Evolutionary conservation across 2,329 filamentous ascomycete genomes (phyloP), one percentile per base, ranked within the genome.

Genomic region (Lizonia empirigonia): DNA sequence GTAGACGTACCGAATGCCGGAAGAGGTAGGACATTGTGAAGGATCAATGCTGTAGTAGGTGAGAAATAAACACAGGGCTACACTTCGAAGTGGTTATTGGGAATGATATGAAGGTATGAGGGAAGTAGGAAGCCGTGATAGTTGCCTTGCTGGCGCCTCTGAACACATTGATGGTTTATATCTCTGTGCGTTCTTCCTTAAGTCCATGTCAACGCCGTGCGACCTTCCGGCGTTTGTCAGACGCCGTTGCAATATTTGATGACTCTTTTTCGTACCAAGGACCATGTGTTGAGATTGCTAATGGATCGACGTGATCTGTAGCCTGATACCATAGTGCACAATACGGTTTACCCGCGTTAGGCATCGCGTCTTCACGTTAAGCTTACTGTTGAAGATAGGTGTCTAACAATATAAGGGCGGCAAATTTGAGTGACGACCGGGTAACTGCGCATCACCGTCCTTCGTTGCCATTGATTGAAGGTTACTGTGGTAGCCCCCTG

Each of bases 1-100:
- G n/a, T n/a, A n/a, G n/a, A n/a, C n/a, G n/a, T n/a, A n/a, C n/a
- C 2, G 60, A 63, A 33, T 66, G 62, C 15, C 48, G 41, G 23
- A 66, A 58, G 4, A 66, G 41, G 33, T 63, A 62, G 5, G 60
- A 56, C 63, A 66, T 66, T 19, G 10, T 55, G 48, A 34, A 23
- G 9, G 26, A 22, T 1, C 24, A 10, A 8, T 15, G 20, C 6
- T 13, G 26, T 23, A 9, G 12, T 13, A n/a, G 13, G 6, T 22
- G n/a, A 24, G 12, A 5, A 9, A 35, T 5, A 19, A 32, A 24
- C 4, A 16, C 24, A 9, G 9, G 12, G 4, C 6, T 2, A 5
- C n/a, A 19, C 10, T 13, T 33, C 13, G n/a, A 19, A 7, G 2
- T 18, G 13, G 16, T 24, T 6, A 32, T n/a, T 32, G 4, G 5